These are phyloP conservation scores for Quercus berberidifolia DNA, from an alignment of 306 rosid species.

Conservation along the genomic window DNA sequence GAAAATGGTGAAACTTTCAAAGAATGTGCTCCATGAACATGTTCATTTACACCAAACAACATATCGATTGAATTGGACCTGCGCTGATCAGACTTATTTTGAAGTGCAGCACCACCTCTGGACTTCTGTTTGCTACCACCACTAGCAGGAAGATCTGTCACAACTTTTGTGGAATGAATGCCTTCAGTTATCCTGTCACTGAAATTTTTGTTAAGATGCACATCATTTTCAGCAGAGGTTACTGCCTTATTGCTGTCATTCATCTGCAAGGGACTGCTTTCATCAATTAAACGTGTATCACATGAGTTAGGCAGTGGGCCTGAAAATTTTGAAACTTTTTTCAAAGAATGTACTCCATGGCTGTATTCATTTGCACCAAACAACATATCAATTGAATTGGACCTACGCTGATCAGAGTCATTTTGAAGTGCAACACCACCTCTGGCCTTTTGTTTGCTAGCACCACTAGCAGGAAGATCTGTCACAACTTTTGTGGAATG, in stretches of 20 bases:
- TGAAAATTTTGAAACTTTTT: slow-evolving; percentile 34
- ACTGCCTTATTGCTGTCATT: too few species aligned
- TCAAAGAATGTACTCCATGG: slow-evolving; percentile 26
- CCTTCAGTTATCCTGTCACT: slow-evolving; percentile 24
- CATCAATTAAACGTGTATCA: not conserved
- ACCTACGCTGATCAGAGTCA: slow-evolving; percentile 28
- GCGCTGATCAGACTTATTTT: slow-evolving; percentile 29
- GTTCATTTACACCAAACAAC: slow-evolving; percentile 45
- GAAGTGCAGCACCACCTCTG: slow-evolving; percentile 31
- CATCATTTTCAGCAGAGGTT: not conserved
- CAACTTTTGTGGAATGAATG: slow-evolving; percentile 15
- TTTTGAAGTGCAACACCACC: slow-evolving; percentile 33
- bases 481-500: slow-evolving; percentile 13
- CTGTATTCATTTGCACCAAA: slow-evolving; percentile 45
- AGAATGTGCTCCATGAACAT: slow-evolving; percentile 30
- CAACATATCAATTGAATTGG: slow-evolving; percentile 34
- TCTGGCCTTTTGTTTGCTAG: slow-evolving; percentile 39
- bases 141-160: slow-evolving; percentile 29
- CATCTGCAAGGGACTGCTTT: too few species aligned
- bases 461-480: slow-evolving; percentile 36
- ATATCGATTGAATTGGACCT: slow-evolving; percentile 34
- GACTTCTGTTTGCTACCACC: slow-evolving; percentile 42
- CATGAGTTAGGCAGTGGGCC: slow-evolving; percentile 26
- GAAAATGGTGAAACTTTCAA: slow-evolving; percentile 37
- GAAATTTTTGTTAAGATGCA: slow-evolving; percentile 20